Base-by-base conservation (phyloP, 257 asterid genomes). In the Leonotis leonurus region DNA sequence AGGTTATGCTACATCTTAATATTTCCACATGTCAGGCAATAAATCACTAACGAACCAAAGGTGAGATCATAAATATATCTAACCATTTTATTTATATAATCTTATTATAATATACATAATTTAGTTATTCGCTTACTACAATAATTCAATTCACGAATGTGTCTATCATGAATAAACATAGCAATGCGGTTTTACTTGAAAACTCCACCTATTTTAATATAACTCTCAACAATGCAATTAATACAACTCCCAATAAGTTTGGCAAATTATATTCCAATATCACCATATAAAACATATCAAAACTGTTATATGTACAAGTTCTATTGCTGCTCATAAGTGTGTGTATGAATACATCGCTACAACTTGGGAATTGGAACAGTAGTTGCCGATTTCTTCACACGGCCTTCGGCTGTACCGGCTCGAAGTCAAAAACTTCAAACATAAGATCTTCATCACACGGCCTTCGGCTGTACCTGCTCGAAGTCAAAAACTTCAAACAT, bases 401-500 rank as follows among this genome's bases (percentile, higher is more conserved):
- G 0, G 82, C 74, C 79, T 93, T 89, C 8, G 99, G 99, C 70
- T 87, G 99, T 60, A 70, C 75, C 66, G 87, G 97, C 78, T 93
- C 97, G 11, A 93, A 93, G 77, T 89, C 99, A 12, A 93, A 10
- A 1, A n/a, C 40, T 40, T 2, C 26, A 53, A 64, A 37, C 10
- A 20, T 29, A 59, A 41, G 20, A 27, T 21, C 13, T 46, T 29
- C 7, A 16, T 80, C 75, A 77, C 2, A 68, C 71, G 0, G 82
- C 74, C 79, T 93, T 89, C 8, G 99, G 99, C 70, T 87, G 99
- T 60, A 70, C 75, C 66, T 89, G 97, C 78, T 93, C 97, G 11
- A 93, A 93, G 77, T 89, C 99, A 12, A 93, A 93, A 70, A 93
- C 83, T 85, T 93, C 99, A 62, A 89, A 89, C 99, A 89, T 89